Evolutionary conservation across 2,329 filamentous ascomycete genomes (phyloP), one percentile per base, ranked within the genome.

Genomic region (Alternaria postmessia): DNA sequence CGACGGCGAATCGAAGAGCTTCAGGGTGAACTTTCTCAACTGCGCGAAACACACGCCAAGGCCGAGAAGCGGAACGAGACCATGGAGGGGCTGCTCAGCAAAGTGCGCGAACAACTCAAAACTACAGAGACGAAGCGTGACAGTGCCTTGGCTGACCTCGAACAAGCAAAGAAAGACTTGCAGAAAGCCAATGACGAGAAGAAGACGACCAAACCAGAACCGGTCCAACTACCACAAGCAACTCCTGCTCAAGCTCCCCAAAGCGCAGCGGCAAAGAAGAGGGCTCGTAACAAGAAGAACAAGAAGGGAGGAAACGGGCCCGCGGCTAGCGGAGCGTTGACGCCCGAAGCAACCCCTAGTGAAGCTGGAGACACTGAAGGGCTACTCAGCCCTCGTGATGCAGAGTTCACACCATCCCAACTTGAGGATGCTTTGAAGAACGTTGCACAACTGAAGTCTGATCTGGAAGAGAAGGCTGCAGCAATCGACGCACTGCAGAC

Each of bases 241-340:
- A 46, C 61, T 7, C 58, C 64, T 26, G 59, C 69, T 18, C 67
- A 69, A 30, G 51, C 69, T 11, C 70, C 67, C 16, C 72, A 75
- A 4, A 74, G 79, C 14, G 78, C 73, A 14, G 78, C 82, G 11
- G 81, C 81, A 60, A 94, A 93, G 80, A 96, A 93, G 77, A 96
- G 92, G 78, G 96, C 93, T 65, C 54, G 55, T 16, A 83, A 82
- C 67, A 83, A 92, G 76, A 96, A 94, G 83, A 97, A 96, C 85
- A 91, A 89, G 79, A 94, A 94, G 82, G 88, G 87, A 18, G 86
- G 84, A 32, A 87, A 86, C 64, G 66, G 57, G 24, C 48, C 60
- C 6, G 71, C 72, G 8, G 77, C 67, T 3, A 46, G 56, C 9
- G 76, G 78, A 7, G 78, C 82, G 18, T 69, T 71, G 18, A 70